Conservation (phyloP, 78 protist species). For the Monosiga brevicollis region DNA sequence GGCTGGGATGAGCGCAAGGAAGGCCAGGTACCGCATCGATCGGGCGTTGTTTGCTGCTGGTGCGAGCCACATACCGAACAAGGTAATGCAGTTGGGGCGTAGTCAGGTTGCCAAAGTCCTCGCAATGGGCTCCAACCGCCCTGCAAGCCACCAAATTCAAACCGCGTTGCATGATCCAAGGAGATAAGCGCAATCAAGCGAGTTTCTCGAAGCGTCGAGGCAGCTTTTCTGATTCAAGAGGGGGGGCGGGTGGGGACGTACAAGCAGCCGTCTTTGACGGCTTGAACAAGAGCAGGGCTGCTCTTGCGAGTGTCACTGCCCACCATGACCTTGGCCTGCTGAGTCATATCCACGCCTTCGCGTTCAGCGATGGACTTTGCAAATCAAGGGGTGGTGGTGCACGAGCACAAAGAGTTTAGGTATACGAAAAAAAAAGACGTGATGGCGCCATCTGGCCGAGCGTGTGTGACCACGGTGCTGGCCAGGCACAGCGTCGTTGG, state of each 20-base stretch:
- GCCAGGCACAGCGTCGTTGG: no score
- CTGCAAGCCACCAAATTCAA: neutral
- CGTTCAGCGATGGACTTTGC: neutral
- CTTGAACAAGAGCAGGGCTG: neutral
- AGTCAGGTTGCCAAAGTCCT: conserved; percentile 36
- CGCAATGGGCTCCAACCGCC: neutral
- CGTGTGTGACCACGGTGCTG: no score
- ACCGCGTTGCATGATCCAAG: neutral
- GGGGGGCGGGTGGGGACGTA: neutral
- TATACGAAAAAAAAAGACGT: neutral
- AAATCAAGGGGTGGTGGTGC: neutral
- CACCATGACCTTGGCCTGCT: neutral
- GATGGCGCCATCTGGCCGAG: no score
- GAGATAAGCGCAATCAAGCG: no score
- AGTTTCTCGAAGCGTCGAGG: no score
- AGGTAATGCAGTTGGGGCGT: conserved; percentile 62
- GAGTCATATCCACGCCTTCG: neutral
- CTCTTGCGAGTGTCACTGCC: conserved; percentile 7
- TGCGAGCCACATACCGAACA: neutral
- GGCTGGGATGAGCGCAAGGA: neutral
- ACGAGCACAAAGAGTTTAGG: neutral
- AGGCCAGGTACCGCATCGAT: neutral
- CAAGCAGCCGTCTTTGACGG: neutral
- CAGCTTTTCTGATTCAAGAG: no score
- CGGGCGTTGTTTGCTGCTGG: neutral